Conservation (phyloP, 495 filamentous ascomycete species). For the Viridothelium virens region DNA sequence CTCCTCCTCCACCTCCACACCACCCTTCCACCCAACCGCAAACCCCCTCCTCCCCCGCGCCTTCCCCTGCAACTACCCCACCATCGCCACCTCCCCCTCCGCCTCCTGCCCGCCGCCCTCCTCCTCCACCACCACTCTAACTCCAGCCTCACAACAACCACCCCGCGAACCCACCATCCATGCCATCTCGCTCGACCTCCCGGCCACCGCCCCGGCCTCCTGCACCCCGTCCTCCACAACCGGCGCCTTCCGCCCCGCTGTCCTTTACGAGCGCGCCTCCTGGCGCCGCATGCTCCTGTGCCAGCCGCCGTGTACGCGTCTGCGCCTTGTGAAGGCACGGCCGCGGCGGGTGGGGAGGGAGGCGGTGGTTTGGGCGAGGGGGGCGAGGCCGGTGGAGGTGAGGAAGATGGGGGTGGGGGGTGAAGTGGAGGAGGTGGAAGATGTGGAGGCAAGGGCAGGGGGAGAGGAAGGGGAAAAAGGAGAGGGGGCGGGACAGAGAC, state of each 20-base stretch:
- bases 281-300: conserved; percentile 27
- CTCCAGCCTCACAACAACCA: conserved; percentile 15
- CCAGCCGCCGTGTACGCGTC: conserved; percentile 22
- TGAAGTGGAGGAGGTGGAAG: too few species aligned
- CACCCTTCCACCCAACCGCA: conserved; percentile 17
- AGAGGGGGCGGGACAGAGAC: too few species aligned
- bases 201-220: too few species aligned
- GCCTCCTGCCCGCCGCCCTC: background rate
- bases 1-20: conserved; percentile 8
- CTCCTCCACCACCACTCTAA: background rate
- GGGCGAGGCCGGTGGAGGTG: too few species aligned
- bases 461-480: too few species aligned
- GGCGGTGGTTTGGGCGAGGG: too few species aligned
- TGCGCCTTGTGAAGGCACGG: conserved; percentile 21
- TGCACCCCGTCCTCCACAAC: too few species aligned
- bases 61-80: conserved; percentile 23
- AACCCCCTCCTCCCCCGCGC: conserved; percentile 24
- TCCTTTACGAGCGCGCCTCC: conserved; percentile 19
- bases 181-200: conserved; percentile 12
- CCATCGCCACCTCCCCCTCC: conserved; percentile 16
- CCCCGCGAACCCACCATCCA: background rate
- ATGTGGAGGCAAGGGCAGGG: too few species aligned
- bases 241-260: conserved; percentile 13
- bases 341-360: conserved; percentile 16
- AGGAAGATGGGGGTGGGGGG: too few species aligned